Evolutionary conservation across 2,329 filamentous ascomycete genomes (phyloP), one percentile per base, ranked within the genome.

Genomic region (Epicoccum nigrum): DNA sequence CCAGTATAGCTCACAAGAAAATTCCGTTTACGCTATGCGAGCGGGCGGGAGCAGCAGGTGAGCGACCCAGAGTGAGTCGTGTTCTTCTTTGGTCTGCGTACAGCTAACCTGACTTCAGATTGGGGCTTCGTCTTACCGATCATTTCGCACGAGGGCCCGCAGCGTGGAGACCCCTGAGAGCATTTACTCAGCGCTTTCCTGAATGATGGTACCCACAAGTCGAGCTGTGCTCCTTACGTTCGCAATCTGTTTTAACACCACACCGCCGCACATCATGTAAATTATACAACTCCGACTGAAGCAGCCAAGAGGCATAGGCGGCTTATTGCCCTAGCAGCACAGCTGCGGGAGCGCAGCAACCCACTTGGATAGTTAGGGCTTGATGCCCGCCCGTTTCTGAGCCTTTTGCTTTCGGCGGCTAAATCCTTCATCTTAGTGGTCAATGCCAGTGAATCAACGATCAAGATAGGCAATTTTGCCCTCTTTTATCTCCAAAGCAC

Each of bases 41-140:
- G 25, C 45, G 7, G 73, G 73, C 33, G 72, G 70, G 41, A 76
- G 70, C 56, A 74, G 70, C 49, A 71, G 69, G 70, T 72, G 71
- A 76, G 72, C 53, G 40, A 7, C 44, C 60, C 59, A 54, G 55
- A 51, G 68, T 71, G 65, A 68, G 67, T 65, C 15, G 45, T 41
- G 47, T 39, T 56, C 51, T 45, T 45, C 52, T 55, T 60, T 55
- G 49, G 35, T 38, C 45, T 48, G 48, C 45, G 35, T 43, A 15
- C 44, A 35, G 56, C 59, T 71, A 23, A 72, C 64, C 39, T 48
- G n/a, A 42, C 5, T 33, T 25, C 45, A 77, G 74, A 53, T 40
- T 74, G 25, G 73, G 74, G 4, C 62, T 76, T 23, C 67, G 68
- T 51, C 70, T 76, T 42, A 65, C 71, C n/a, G 69, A 76, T 55